Evolutionary conservation across 1,284 basidiomycete genomes (phyloP).

Genomic region (Cutaneotrichosporon sp.): DNA sequence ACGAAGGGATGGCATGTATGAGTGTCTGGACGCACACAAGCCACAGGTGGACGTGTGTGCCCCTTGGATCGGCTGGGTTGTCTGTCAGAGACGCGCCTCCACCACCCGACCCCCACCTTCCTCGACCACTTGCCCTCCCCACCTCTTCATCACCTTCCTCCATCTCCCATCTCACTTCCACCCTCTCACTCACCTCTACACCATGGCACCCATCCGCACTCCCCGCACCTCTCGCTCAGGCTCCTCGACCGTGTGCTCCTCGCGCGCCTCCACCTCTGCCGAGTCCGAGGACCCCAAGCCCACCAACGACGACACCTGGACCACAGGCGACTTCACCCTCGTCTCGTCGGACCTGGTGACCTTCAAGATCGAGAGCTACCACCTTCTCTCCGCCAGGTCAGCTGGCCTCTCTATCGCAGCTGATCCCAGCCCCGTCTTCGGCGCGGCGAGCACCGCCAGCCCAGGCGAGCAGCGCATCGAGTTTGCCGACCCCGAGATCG

Average conservation of each 20-base stretch:
- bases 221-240: background rate
- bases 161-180: background rate
- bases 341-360: slow-evolving; percentile 11
- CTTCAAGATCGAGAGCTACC: slow-evolving; percentile 8
- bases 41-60: too few species aligned
- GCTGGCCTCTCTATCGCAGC: background rate
- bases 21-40: too few species aligned
- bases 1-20: too few species aligned
- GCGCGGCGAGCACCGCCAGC: background rate
- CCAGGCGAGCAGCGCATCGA: background rate
- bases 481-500: slow-evolving; percentile 10
- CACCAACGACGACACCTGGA: background rate
- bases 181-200: background rate
- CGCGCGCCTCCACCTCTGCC: background rate
- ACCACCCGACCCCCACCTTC: too few species aligned
- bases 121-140: background rate
- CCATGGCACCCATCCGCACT: background rate
- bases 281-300: background rate
- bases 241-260: too few species aligned
- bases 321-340: slow-evolving; percentile 14
- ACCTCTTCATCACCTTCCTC: background rate
- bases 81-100: too few species aligned
- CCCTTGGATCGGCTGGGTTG: too few species aligned
- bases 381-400: slow-evolving; percentile 10
- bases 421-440: slow-evolving; percentile 2